phyloP scores from a whole-genome alignment of 164 flowering plant genomes.

The Saururus chinensis region DNA sequence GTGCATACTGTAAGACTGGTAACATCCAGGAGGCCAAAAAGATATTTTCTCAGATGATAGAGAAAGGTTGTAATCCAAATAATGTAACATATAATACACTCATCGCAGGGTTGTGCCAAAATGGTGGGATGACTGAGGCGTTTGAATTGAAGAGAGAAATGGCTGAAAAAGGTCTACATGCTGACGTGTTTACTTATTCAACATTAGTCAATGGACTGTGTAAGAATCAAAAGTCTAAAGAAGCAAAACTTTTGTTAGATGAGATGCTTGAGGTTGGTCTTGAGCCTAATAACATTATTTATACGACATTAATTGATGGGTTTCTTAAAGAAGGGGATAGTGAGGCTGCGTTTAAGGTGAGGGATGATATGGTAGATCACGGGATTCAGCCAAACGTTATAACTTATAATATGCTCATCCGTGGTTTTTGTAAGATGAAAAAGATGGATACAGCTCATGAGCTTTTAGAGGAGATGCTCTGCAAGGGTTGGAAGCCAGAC shows the following conservation, averaged over 20 bases:
- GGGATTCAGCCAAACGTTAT: constrained; percentile 28
- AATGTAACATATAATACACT: constrained; percentile 44
- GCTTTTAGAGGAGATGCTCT: constrained; percentile 44
- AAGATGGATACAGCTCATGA: constrained; percentile 36
- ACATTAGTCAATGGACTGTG: constrained; percentile 40
- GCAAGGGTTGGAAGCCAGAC: constrained; percentile 32
- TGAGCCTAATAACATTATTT: constrained; percentile 22
- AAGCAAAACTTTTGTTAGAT: constrained; percentile 25
- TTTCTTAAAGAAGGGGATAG: constrained; percentile 42
- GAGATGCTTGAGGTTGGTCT: constrained; percentile 41
- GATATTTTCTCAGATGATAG: constrained; percentile 49
- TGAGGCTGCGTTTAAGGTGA: constrained; percentile 38
- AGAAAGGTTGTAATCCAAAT: constrained; percentile 53
- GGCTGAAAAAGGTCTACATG: constrained; percentile 38
- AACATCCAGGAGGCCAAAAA: constrained; percentile 32
- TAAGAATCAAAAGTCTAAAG: constrained; percentile 24
- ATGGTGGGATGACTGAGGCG: constrained; percentile 49
- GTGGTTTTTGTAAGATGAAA: constrained; percentile 46
- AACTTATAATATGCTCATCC: constrained; percentile 36
- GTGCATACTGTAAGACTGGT: constrained; percentile 45
- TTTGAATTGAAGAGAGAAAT: constrained; percentile 38
- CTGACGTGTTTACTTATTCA: constrained; percentile 40
- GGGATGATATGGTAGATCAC: constrained; percentile 40
- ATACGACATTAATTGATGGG: constrained; percentile 45
- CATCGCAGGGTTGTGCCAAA: constrained; percentile 52